These are phyloP conservation scores for Porphyridium purpureum DNA, from an alignment of 23 red algal genomes.

Conservation along the genomic window DNA sequence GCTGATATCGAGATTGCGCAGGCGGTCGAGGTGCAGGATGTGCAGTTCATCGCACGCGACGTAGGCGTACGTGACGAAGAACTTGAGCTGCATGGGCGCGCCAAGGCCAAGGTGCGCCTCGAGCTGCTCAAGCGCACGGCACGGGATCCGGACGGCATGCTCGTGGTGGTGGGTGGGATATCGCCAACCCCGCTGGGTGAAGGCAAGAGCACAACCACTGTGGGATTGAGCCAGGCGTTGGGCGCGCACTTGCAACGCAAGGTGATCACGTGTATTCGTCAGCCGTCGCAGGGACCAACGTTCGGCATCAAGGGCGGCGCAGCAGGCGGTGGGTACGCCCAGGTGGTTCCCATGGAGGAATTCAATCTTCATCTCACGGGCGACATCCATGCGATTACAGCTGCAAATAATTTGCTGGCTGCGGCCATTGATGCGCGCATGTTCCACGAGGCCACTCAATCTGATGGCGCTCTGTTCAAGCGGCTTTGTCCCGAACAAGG, in stretches of 20 bases:
- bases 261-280: conserved; percentile 89
- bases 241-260: conserved; percentile 69
- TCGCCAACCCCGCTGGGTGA: conserved; percentile 88
- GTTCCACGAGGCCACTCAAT: conserved; percentile 83
- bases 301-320: conserved; percentile 99
- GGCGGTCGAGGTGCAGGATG: conserved; percentile 33
- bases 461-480: conserved; percentile 75
- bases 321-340: conserved; percentile 90
- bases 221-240: conserved; percentile 85
- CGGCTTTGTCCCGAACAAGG: conserved; percentile 49
- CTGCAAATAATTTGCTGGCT: conserved; percentile 83
- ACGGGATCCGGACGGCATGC: conserved; percentile 29
- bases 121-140: conserved; percentile 32
- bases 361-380: conserved; percentile 96
- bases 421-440: conserved; percentile 92
- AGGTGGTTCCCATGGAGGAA: conserved; percentile 98
- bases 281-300: conserved; percentile 89
- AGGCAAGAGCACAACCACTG: conserved; percentile 89
- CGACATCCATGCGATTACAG: conserved; percentile 91
- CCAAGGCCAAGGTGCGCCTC: conserved; percentile 92
- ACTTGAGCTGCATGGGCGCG: conserved; percentile 53
- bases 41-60: conserved; percentile 30
- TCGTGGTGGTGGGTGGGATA: conserved; percentile 85
- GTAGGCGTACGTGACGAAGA: conserved; percentile 53
- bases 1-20: conserved; percentile 97